phyloP scores from a whole-genome alignment of 2,329 filamentous ascomycete genomes.

The Alternaria metachromatica region DNA sequence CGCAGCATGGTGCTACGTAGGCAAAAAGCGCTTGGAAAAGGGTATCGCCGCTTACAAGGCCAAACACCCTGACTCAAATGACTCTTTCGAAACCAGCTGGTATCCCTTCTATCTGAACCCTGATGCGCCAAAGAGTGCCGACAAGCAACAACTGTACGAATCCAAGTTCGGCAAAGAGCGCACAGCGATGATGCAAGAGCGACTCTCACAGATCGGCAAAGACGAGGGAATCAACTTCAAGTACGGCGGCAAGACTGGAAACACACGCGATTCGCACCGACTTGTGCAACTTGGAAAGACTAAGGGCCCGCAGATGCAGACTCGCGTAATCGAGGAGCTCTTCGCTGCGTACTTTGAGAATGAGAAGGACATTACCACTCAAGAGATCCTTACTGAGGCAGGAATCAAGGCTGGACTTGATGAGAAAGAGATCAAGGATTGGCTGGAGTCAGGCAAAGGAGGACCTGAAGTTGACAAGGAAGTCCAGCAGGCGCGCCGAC shows the following conservation, averaged over 20 bases:
- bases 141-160: constrained; percentile 65
- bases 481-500: constrained; percentile 52
- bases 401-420: constrained; percentile 55
- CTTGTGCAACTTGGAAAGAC: constrained; percentile 69
- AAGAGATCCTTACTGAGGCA: constrained; percentile 49
- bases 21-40: constrained; percentile 74
- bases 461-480: constrained; percentile 56
- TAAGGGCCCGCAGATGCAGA: constrained; percentile 59
- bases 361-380: constrained; percentile 56
- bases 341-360: constrained; percentile 55
- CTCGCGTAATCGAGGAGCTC: constrained; percentile 49
- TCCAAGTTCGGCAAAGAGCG: constrained; percentile 70
- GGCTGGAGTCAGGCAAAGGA: constrained; percentile 54
- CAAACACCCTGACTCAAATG: constrained; percentile 64
- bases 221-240: constrained; percentile 75
- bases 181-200: constrained; percentile 62
- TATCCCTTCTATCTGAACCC: constrained; percentile 83
- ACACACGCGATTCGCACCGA: constrained; percentile 80
- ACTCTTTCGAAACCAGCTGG: constrained; percentile 78
- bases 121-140: constrained; percentile 60
- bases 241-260: constrained; percentile 74
- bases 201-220: constrained; percentile 65
- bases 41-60: constrained; percentile 73
- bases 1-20: constrained; percentile 69
- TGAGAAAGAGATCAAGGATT: constrained; percentile 51